A percentile compares a stretch with the other conserved stretches of the same genome.
These are phyloP conservation scores for Cercospora sp. DNA, from an alignment of 2,329 filamentous ascomycete genomes.

Conservation along the genomic window DNA sequence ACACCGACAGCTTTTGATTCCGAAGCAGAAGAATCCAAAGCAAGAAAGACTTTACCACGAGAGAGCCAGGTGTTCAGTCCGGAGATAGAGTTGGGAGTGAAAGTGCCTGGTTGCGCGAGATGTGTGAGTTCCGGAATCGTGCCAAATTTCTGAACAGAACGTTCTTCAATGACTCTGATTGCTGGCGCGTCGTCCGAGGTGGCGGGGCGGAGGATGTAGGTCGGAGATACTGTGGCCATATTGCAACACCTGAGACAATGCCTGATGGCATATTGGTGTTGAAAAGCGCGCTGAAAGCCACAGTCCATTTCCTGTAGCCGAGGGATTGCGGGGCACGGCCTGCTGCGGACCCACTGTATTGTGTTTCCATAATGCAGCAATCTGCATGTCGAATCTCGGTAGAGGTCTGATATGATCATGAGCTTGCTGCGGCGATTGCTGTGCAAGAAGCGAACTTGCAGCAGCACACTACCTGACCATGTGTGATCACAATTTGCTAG, in stretches of 20 bases:
- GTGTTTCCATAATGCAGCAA: background rate
- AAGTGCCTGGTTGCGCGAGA: background rate
- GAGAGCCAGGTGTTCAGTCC: conserved; percentile 12
- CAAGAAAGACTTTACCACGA: conserved; percentile 19
- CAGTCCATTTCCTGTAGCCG: background rate
- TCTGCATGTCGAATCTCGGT: background rate
- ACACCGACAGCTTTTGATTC: conserved; percentile 10
- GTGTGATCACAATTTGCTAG: background rate
- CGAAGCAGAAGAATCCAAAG: background rate
- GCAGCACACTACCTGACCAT: background rate
- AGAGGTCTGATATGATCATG: background rate
- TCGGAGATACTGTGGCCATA: background rate
- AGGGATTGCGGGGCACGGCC: background rate
- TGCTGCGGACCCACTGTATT: background rate
- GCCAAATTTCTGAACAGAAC: conserved; percentile 8
- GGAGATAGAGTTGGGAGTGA: background rate
- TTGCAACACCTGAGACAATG: background rate
- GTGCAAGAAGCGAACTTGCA: background rate
- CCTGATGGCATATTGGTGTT: background rate
- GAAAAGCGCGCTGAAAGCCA: background rate
- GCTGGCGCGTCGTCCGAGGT: background rate
- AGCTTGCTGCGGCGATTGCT: background rate
- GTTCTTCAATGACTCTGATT: background rate
- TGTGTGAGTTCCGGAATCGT: conserved; percentile 16
- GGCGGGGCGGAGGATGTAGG: conserved; percentile 8